Conservation (phyloP, 345 rosid species). For the Populus alba region DNA sequence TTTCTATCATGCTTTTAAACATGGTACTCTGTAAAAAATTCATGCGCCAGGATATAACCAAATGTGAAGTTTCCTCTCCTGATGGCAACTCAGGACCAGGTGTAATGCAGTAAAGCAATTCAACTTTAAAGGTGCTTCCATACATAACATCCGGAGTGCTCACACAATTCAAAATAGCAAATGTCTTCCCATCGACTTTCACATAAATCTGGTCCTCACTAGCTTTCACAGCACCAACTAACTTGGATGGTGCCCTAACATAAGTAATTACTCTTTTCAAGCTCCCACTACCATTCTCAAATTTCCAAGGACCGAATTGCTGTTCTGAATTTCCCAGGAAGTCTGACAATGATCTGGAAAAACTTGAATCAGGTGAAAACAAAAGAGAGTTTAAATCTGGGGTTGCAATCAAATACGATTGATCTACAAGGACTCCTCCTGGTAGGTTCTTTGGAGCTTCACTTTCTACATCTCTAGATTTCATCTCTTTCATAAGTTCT, state of each 20-base stretch:
- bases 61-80: slow-evolving; percentile 66
- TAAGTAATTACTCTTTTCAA: slow-evolving; percentile 65
- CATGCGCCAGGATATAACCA: slow-evolving; percentile 84
- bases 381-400: slow-evolving; percentile 62
- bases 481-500: slow-evolving; percentile 57
- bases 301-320: slow-evolving; percentile 69
- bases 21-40: slow-evolving; percentile 88
- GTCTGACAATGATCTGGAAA: slow-evolving; percentile 52
- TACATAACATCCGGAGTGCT: slow-evolving; percentile 89
- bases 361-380: slow-evolving; percentile 74
- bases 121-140: slow-evolving; percentile 71
- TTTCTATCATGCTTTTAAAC: slow-evolving; percentile 95
- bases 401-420: slow-evolving; percentile 54
- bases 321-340: slow-evolving; percentile 75
- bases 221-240: slow-evolving; percentile 80
- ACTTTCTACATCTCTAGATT: slow-evolving; percentile 57
- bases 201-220: slow-evolving; percentile 77
- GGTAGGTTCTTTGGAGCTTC: slow-evolving; percentile 72
- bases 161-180: slow-evolving; percentile 54
- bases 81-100: slow-evolving; percentile 83
- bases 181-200: slow-evolving; percentile 74
- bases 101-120: slow-evolving; percentile 64
- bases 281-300: slow-evolving; percentile 56
- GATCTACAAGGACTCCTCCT: slow-evolving; percentile 83
- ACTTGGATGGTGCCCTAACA: slow-evolving; percentile 70